Evolutionary conservation across 2,329 filamentous ascomycete species (phyloP), one percentile per base, ranked within the genome.

Genomic region (Bertia moriformis): DNA sequence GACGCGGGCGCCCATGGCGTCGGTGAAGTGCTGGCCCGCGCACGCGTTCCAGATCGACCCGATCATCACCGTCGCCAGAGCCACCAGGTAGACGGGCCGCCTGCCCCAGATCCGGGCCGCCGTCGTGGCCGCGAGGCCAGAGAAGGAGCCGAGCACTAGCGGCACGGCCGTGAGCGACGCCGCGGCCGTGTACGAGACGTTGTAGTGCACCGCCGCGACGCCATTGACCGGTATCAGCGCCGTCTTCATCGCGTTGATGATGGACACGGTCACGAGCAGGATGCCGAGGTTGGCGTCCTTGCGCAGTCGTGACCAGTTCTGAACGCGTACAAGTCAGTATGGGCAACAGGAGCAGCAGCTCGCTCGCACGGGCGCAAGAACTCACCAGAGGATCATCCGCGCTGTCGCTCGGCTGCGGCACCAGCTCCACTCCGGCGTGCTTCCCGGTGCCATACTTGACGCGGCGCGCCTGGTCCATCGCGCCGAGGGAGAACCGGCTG

Each of bases 291-390:
- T 66, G 4, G 67, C 46, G 40, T 72, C 65, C 40, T 72, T 73
- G 43, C 65, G 67, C 65, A 66, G 69, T 18, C 51, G 43, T 3
- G 66, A 61, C 72, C 71, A 76, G 46, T 76, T 77, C 65, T 73
- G 15, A n/a, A n/a, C n/a, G n/a, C n/a, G n/a, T n/a, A n/a, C n/a
- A n/a, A n/a, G n/a, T n/a, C n/a, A n/a, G n/a, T n/a, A n/a, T n/a
- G n/a, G n/a, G n/a, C n/a, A n/a, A n/a, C n/a, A n/a, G n/a, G n/a
- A n/a, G n/a, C n/a, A n/a, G n/a, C n/a, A 24, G 4, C 4, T 4
- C 5, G 17, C 1, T 7, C 4, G 2, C n/a, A n/a, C n/a, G n/a
- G n/a, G 10, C 4, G 35, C 3, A 4, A 27, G 14, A 33, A 51
- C 63, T 40, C 56, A 72, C 69, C 51, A 74, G 46, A 38, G 71